phyloP scores from a whole-genome alignment of 73 alveolate species.

The Paramecium pentaurelia region DNA sequence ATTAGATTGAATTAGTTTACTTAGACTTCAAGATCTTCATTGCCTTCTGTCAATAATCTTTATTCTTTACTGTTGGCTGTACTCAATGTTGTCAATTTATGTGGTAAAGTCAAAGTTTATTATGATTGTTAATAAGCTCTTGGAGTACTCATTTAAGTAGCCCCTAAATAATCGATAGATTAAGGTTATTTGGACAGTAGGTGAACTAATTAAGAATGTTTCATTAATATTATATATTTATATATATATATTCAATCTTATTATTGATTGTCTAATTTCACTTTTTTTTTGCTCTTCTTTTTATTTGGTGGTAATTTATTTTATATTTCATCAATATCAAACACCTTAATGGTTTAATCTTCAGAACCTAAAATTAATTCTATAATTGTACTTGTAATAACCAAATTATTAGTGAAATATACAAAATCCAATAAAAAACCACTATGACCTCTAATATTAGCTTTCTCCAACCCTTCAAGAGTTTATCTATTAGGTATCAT shows the following conservation, averaged over 20 bases:
- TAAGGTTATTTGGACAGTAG: neutral
- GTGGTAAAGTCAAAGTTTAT: neutral
- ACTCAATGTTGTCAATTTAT: neutral
- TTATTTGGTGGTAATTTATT: conserved; percentile 29
- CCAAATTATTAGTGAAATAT: neutral
- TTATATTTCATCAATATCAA: neutral
- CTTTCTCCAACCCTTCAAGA: neutral
- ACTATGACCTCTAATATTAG: conserved; percentile 40
- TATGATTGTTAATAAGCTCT: neutral
- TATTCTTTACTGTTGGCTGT: neutral
- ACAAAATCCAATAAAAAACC: neutral
- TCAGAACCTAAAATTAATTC: neutral
- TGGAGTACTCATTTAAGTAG: conserved; percentile 11
- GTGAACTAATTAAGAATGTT: neutral
- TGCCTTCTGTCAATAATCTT: neutral
- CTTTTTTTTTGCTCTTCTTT: conserved; percentile 30
- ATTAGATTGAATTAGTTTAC: neutral
- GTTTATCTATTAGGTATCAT: neutral
- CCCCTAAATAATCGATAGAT: neutral
- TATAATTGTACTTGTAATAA: neutral
- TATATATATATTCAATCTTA: neutral
- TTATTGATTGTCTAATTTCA: neutral
- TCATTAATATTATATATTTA: neutral
- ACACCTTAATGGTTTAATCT: conserved; percentile 7
- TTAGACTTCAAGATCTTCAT: neutral